phyloP scores from a whole-genome alignment of 2,329 filamentous ascomycete species.

The Trematosphaeria pertusa region DNA sequence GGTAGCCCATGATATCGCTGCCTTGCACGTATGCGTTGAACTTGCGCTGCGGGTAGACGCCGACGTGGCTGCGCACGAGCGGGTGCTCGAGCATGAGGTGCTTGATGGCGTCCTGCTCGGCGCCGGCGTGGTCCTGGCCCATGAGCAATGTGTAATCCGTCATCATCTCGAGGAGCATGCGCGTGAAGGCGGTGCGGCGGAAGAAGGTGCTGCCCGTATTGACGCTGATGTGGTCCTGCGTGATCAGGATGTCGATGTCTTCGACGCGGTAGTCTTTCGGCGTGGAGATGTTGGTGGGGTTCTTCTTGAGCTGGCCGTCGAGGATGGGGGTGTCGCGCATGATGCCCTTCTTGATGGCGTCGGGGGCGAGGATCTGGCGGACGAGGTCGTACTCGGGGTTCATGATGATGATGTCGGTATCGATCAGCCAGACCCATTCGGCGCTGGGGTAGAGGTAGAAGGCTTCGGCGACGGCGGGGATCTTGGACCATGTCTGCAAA shows the following conservation, averaged over 20 bases:
- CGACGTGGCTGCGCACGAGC: conserved; percentile 47
- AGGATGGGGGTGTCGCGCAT: conserved; percentile 37
- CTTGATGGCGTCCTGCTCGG: conserved; percentile 47
- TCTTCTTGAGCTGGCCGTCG: conserved; percentile 33
- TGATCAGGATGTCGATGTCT: conserved; percentile 49
- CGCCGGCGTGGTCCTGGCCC: conserved; percentile 37
- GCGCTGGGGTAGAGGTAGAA: conserved; percentile 47
- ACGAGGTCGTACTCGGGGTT: conserved; percentile 42
- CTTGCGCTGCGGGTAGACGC: conserved; percentile 45
- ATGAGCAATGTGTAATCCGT: conserved; percentile 47
- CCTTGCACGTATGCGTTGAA: conserved; percentile 49
- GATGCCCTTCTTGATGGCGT: conserved; percentile 35
- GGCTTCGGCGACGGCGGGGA: conserved; percentile 49
- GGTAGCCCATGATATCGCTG: conserved; percentile 46
- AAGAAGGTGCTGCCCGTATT: conserved; percentile 52
- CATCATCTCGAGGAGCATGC: conserved; percentile 50
- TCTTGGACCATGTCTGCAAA: conserved; percentile 48
- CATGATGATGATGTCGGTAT: conserved; percentile 53
- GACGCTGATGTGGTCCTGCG: conserved; percentile 50
- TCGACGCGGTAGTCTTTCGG: conserved; percentile 37
- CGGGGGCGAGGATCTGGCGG: conserved; percentile 41
- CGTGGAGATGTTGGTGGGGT: conserved; percentile 35
- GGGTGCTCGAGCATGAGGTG: conserved; percentile 45
- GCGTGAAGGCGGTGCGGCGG: conserved; percentile 46
- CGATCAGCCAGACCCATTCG: conserved; percentile 52